Base-by-base conservation (phyloP, 768 basidiomycete species). In the Mycena capillaripes region DNA sequence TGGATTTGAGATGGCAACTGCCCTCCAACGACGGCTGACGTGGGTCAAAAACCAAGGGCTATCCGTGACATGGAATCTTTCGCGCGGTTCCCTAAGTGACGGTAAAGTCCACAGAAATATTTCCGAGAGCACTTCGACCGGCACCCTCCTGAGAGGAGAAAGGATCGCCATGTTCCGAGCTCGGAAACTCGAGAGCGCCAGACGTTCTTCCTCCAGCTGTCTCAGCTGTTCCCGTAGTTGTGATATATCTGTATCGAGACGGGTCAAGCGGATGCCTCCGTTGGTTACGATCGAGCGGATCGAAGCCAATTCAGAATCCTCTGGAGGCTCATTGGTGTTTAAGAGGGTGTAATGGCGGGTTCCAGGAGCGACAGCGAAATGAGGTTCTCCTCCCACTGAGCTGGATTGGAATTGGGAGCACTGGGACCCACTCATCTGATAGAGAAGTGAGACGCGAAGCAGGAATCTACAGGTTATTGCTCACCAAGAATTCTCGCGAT, bases 31-130 rank as follows among this genome's bases (percentile, higher is more conserved):
- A 21, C 10, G 36, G 27, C 55, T 14, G 19, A 70, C 25, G 6
- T 63, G 62, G 9, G 53, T 34, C 36, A 64, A 34, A 1, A 64
- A 27, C 69, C 61, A 70, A 21, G 69, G 69, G 19, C 61, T 58
- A 4, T 53, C 46, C 55, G 6, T 56, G 8, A 9, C n/a, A 17
- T 8, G 46, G 7, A 23, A 23, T 17, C n/a, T 17, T 4, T 23
- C 23, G 9, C 21, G 46, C 25, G 34, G 11, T 2, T 25, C 17
- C 6, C 38, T 16, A 32, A 25, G 2, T 4, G 40, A 17, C 8
- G 46, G 57, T n/a, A 67, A 17, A 14, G 58, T 69, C 58, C 58
- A 55, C 27, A 21, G 21, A 19, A 70, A 63, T 10, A 70, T 70
- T 30, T 70, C 52, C 25, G 8, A 38, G 1, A 70, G 53, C 9